Evolutionary conservation across 805 yeast genomes (phyloP), one percentile per base, ranked within the genome.

Genomic region (Candida railenensis): DNA sequence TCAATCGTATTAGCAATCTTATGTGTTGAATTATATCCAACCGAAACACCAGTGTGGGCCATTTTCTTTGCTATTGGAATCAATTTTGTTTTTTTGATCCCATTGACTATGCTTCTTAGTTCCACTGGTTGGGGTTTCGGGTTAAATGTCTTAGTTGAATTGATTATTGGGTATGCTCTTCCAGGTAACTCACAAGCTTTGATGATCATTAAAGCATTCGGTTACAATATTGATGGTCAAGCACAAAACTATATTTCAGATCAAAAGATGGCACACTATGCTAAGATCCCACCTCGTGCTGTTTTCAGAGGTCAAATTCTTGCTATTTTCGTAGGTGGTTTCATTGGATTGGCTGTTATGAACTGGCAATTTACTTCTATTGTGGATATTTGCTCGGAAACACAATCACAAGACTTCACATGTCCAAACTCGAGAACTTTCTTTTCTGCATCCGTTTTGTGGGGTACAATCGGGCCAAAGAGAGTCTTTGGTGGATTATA

Each of bases 391-490:
- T 83, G 89, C 59, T 50, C 59, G 1, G 48, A 66, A 9, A 44
- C 57, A 20, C 83, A 80, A 50, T 49, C 54, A 3, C 68, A 73
- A 43, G 68, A 67, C 42, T 81, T 80, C 58, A 70, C 76, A 8
- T 64, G 69, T 48, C 66, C 68, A 28, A 44, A 45, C 21, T 53
- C 66, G 5, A 55, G 46, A 12, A 53, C 57, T 1, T 80, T 77
- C 57, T 81, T 67, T 63, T 69, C 75, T 33, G 79, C 87, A 2
- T 76, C 85, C 0, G 71, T 83, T 19, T 62, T 81, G 40, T 84
- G 88, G 88, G 89, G 87, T 44, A 74, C 63, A 58, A 74, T 84
- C 53, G 89, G 89, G 0, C 73, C 73, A 22, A 59, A 61, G 54
- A 63, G 57, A 47, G 67, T 64, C 3, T 66, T 66, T 43, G 49